Conservation (phyloP, 192 early-diverging fungal genomes). For the Chytriomyces sp. region DNA sequence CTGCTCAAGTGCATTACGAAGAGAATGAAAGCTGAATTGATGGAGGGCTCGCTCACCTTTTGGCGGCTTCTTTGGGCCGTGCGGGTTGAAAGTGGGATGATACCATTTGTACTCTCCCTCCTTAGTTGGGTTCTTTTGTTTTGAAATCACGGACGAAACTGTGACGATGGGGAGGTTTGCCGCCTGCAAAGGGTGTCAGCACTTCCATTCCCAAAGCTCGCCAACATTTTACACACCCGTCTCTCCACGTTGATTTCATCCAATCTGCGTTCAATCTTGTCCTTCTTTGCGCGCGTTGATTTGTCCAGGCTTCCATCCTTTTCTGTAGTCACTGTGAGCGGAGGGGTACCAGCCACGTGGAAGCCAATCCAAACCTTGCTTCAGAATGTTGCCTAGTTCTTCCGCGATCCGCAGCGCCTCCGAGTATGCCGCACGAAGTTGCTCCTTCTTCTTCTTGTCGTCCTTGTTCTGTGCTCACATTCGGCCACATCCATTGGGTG, state of each 20-base stretch:
- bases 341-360: not conserved
- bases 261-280: conserved; percentile 50
- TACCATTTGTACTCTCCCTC: conserved; percentile 46
- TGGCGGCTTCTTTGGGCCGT: conserved; percentile 44
- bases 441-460: conserved; percentile 57
- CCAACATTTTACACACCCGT: conserved; percentile 41
- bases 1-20: not conserved
- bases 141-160: not conserved
- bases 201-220: not conserved
- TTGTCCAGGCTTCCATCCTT: conserved; percentile 51
- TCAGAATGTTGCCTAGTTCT: conserved; percentile 53
- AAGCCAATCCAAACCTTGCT: conserved; percentile 22
- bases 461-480: conserved; percentile 61
- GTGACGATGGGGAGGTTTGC: not conserved
- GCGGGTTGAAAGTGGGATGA: conserved; percentile 50
- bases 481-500: not conserved
- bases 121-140: conserved; percentile 17
- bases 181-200: not conserved
- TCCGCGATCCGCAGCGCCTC: conserved; percentile 56
- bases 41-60: not conserved
- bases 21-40: not conserved
- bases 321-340: conserved; percentile 31
- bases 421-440: conserved; percentile 54
- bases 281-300: conserved; percentile 43
- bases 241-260: conserved; percentile 61